phyloP scores from a whole-genome alignment of 2,329 filamentous ascomycete genomes.

The Fusarium sp. region DNA sequence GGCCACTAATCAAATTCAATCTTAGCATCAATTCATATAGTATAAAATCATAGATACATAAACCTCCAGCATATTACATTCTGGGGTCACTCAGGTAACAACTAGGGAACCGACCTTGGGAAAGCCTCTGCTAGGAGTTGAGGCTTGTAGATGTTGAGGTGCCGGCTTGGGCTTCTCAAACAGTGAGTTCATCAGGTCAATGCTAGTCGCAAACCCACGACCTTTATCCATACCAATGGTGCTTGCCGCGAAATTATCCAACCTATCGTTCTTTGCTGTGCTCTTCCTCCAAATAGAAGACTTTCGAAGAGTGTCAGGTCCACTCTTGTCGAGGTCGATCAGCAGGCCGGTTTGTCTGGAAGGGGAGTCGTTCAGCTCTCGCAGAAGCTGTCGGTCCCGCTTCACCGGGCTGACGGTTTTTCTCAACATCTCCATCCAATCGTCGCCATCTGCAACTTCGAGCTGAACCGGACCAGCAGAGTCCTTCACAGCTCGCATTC shows the following conservation, averaged over 20 bases:
- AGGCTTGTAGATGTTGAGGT: constrained; percentile 65
- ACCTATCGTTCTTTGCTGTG: constrained; percentile 47
- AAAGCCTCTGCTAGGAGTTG: constrained; percentile 73
- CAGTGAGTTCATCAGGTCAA: constrained; percentile 95
- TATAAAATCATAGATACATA: constrained; percentile 52
- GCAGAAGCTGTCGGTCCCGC: constrained; percentile 82
- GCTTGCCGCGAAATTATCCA: constrained; percentile 48
- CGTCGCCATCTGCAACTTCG: constrained; percentile 76
- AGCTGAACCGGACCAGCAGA: constrained; percentile 69
- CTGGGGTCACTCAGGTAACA: constrained; percentile 52
- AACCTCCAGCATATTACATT: constrained; percentile 43
- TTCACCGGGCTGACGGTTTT: constrained; percentile 95
- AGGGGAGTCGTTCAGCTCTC: constrained; percentile 69
- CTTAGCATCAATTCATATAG: constrained; percentile 60
- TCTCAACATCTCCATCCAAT: constrained; percentile 94
- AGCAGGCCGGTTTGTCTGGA: constrained; percentile 46
- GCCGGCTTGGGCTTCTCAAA: constrained; percentile 79
- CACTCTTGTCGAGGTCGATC: constrained; percentile 48
- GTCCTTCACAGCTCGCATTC: constrained; percentile 73
- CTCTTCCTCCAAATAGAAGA: constrained; percentile 55
- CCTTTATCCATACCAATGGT: constrained; percentile 59
- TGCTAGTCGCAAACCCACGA: constrained; percentile 84
- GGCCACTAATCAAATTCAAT: constrained; percentile 76
- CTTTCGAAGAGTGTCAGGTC: constrained; percentile 65
- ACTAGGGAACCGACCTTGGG: constrained; percentile 83